Evolutionary conservation across 306 rosid species (phyloP), one percentile per base, ranked within the genome.

Genomic region (Acacia confusa): DNA sequence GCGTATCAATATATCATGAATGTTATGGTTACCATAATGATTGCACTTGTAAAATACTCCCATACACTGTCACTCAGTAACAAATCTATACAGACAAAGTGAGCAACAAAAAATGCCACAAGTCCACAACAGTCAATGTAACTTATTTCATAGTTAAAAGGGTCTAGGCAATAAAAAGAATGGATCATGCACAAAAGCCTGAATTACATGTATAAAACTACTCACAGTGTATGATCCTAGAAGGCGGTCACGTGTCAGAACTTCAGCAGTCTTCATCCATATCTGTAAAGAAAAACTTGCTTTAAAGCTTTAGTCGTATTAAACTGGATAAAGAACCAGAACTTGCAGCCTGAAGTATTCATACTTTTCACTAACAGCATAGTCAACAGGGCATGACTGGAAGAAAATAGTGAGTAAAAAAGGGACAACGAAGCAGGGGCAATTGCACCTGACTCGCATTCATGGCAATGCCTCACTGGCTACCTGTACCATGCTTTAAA

Each of bases 171-270:
- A 65, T 44, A 74, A 24, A 32, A 38, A 2, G 75, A 67, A 32
- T 50, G 13, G 17, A 50, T 58, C 38, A 9, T 19, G 44, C 58
- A 16, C 47, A 32, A 45, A 61, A 58, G 61, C 47, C 27, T 34
- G 64, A 9, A 50, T 43, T 30, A 38, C 74, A 64, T 63, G 47
- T 28, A 75, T 7, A 75, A 64, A 84, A 70, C 36, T 68, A 70
- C 93, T 95, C 84, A 95, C 99, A 78, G 94, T 83, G 85, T 90
- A 95, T 70, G 99, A 95, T 63, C 99, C 99, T 11, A 95, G 93
- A 72, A 95, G 99, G 45, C 99, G 86, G 44, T 95, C 99, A 4
- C 99, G 96, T 2, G 99, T 90, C 92, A 95, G 86, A 70, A 92
- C 87, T 76, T 93, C 90, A 76, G 97, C 92, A 55, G 97, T 95